A percentile compares a stretch with the other conserved stretches of the same genome.
Conservation (phyloP, 2,329 filamentous ascomycete genomes). For the Myriosclerotinia duriaeana region DNA sequence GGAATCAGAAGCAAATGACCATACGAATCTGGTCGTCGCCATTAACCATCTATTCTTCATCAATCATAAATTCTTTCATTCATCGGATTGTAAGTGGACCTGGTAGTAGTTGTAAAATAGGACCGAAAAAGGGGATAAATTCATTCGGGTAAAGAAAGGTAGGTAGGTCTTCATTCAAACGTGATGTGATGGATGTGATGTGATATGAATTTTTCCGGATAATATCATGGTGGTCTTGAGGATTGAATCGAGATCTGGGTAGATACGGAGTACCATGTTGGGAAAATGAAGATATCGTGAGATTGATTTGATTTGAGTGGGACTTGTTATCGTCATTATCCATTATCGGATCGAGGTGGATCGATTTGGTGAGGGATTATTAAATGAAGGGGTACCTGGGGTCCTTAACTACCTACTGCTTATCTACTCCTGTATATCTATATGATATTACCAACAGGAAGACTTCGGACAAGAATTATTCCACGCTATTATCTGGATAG, state of each 20-base stretch:
- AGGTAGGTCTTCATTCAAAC: no score
- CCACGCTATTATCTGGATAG: background rate
- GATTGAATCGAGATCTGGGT: background rate
- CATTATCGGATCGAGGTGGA: background rate
- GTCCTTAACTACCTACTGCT: no score
- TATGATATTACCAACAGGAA: background rate
- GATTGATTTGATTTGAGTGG: background rate
- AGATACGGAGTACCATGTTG: background rate
- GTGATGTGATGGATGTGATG: background rate
- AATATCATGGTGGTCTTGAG: background rate
- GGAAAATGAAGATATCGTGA: constrained; percentile 17
- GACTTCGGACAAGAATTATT: constrained; percentile 4
- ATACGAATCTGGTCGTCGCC: no score
- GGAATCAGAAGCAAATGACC: no score
- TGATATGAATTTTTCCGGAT: background rate
- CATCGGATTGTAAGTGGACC: background rate
- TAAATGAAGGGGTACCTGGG: background rate
- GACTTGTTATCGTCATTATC: background rate
- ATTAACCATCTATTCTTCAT: background rate
- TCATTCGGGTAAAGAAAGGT: background rate
- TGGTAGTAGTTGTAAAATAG: background rate
- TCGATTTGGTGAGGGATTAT: background rate
- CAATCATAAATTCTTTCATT: background rate
- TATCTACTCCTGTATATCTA: background rate
- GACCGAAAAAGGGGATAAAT: constrained; percentile 7